These are phyloP conservation scores for Juglanconis sp. DNA, from an alignment of 2,329 filamentous ascomycete genomes.

Conservation along the genomic window DNA sequence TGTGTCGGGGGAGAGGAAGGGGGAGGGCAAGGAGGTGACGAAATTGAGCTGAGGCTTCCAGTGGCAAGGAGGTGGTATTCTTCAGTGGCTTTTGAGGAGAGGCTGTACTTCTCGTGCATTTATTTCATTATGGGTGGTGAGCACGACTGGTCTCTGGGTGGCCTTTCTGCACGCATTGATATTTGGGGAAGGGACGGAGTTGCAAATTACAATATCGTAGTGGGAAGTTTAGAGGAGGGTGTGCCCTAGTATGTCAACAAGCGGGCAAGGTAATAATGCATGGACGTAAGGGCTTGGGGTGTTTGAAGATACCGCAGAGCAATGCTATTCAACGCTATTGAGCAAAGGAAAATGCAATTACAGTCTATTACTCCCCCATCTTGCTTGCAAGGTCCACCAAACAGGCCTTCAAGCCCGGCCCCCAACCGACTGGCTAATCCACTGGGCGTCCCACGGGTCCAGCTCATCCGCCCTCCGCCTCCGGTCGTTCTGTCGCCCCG, in stretches of 20 bases:
- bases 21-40: background rate
- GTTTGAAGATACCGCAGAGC: too few species aligned
- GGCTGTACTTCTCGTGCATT: background rate
- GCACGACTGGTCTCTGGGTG: background rate
- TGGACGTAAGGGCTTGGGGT: too few species aligned
- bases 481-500: slow-evolving; percentile 23
- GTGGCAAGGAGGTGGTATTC: background rate
- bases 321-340: too few species aligned
- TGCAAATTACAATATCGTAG: background rate
- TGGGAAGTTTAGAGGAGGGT: background rate
- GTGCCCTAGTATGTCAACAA: background rate
- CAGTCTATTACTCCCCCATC: too few species aligned
- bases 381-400: too few species aligned
- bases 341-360: too few species aligned
- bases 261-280: too few species aligned
- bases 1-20: background rate
- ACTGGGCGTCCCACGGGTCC: slow-evolving; percentile 41
- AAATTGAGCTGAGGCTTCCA: background rate
- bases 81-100: background rate
- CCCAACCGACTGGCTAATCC: slow-evolving; percentile 30
- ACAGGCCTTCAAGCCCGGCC: slow-evolving; percentile 1
- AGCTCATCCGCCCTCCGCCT: slow-evolving; percentile 43
- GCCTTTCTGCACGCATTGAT: background rate
- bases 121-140: background rate
- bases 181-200: background rate